Base-by-base conservation (phyloP, 768 basidiomycete genomes). In the Sporobolomyces roseus region DNA sequence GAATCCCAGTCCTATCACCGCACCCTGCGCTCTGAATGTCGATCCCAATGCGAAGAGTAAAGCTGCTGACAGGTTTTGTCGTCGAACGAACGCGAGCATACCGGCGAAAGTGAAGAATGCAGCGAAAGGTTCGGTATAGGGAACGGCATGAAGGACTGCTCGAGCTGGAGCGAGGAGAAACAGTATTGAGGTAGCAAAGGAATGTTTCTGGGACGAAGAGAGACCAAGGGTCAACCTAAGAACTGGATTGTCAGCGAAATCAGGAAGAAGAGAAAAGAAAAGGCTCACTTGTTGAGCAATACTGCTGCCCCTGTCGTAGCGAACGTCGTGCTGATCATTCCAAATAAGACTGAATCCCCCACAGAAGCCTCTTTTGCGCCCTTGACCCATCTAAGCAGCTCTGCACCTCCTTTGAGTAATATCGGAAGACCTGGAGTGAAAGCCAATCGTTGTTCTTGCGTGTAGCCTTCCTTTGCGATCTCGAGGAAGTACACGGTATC, bases 91-190 rank as follows among this genome's bases (percentile, higher is more conserved):
- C 70, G 71, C 53, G 17, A 72, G 68, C 80, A 68, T 75, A 82
- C 89, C 91, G 75, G 79, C 81, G 76, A 93, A 94, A 0, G 91
- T 88, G 30, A 89, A 79, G 66, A 84, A 84, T 0, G 93, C 88
- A 78, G 90, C 93, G 77, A 91, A 88, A 0, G 93, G 89, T 75
- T 98, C 94, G 55, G 81, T 85, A 77, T 89, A 94, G 0, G 88
- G 83, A 0, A 87, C 86, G 52, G 87, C 83, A 30, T 85, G 83
- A 27, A 89, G 78, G 0, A 88, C 86, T 0, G 84, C 83, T 3
- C 93, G 93, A 51, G 91, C 90, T 61, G 88, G 89, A 0, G 91
- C 84, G 8, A 98, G 75, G 49, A 93, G 80, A 29, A 90, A 91
- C 25, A 96, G 81, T 25, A 87, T 68, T 0, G 86, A 75, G 0